A percentile compares a stretch with the other conserved stretches of the same genome.
Evolutionary conservation across 2,329 filamentous ascomycete genomes (phyloP).

Genomic region (Stachybotrys echinatus): DNA sequence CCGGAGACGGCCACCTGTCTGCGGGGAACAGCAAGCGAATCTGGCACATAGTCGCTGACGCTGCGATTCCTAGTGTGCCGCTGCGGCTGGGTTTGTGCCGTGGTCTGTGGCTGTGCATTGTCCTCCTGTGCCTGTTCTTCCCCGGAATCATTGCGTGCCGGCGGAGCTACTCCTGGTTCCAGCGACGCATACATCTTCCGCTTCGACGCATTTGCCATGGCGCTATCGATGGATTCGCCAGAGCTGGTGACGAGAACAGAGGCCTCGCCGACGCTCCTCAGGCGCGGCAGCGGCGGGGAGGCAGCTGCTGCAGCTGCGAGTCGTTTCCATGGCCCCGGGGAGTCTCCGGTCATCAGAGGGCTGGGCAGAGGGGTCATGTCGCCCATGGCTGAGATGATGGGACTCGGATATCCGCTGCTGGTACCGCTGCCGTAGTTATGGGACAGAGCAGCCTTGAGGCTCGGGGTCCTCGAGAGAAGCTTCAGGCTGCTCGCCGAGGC

Average conservation of each 20-base stretch:
- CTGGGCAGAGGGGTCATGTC: slow-evolving; percentile 77
- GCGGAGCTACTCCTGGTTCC: slow-evolving; percentile 20
- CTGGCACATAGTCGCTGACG: slow-evolving; percentile 81
- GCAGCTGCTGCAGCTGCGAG: slow-evolving; percentile 41
- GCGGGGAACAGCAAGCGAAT: slow-evolving; percentile 61
- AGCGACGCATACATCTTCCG: slow-evolving; percentile 46
- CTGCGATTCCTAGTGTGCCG: slow-evolving; percentile 70
- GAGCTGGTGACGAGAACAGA: slow-evolving; percentile 44
- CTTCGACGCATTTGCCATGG: slow-evolving; percentile 47
- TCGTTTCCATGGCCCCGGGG: slow-evolving; percentile 61
- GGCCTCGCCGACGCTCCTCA: slow-evolving; percentile 19
- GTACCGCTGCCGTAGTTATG: slow-evolving; percentile 51
- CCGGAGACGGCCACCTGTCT: slow-evolving; percentile 71
- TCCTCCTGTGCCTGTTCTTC: slow-evolving; percentile 15
- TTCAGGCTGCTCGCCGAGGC: slow-evolving; percentile 30
- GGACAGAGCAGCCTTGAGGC: slow-evolving; percentile 51
- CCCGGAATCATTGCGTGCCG: slow-evolving; percentile 31
- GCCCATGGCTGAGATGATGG: slow-evolving; percentile 68
- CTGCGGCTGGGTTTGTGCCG: slow-evolving; percentile 12
- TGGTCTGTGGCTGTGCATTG: slow-evolving; percentile 6
- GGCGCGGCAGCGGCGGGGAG: slow-evolving; percentile 30
- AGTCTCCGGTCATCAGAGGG: slow-evolving; percentile 61
- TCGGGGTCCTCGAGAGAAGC: slow-evolving; percentile 54
- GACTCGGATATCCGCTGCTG: slow-evolving; percentile 66
- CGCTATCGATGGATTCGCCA: slow-evolving; percentile 47